phyloP scores from a whole-genome alignment of 768 basidiomycete genomes.

The Chiua virens region DNA sequence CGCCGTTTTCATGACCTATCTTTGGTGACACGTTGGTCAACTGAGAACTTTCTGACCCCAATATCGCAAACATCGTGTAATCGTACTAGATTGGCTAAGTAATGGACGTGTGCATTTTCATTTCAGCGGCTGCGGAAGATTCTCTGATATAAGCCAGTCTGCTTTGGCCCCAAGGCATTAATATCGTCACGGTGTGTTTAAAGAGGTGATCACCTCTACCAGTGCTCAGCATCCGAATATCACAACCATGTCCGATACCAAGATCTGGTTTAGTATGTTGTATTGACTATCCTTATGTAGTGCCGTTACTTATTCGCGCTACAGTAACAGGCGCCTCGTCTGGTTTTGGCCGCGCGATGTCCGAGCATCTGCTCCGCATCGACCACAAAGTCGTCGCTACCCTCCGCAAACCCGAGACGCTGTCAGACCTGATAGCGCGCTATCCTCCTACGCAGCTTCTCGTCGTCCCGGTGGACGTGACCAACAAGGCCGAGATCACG shows the following conservation, averaged over 20 bases:
- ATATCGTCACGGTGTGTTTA: too few relatives aligned
- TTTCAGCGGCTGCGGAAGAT: too few relatives aligned
- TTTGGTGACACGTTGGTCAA: too few relatives aligned
- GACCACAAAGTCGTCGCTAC: conserved; percentile 44
- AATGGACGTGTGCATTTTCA: too few relatives aligned
- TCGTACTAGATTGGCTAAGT: too few relatives aligned
- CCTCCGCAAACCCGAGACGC: conserved; percentile 36
- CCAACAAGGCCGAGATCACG: conserved; percentile 17
- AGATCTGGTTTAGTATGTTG: conserved; percentile 21
- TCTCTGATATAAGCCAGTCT: too few relatives aligned
- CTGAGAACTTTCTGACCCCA: too few relatives aligned
- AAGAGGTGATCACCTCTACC: neutral
- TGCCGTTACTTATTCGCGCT: neutral
- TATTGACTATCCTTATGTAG: too few relatives aligned
- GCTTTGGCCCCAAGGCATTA: too few relatives aligned
- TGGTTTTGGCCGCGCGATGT: conserved; percentile 38
- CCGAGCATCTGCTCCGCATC: conserved; percentile 32
- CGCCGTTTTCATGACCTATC: too few relatives aligned
- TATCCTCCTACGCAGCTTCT: conserved; percentile 28
- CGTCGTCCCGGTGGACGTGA: conserved; percentile 35
- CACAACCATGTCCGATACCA: conserved; percentile 14
- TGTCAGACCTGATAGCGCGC: conserved; percentile 26
- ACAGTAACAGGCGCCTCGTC: conserved; percentile 37
- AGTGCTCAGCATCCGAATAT: neutral
- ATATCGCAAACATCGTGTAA: too few relatives aligned